These are phyloP conservation scores for Phialocephala sp. DNA, from an alignment of 2,329 filamentous ascomycete genomes.

Conservation along the genomic window DNA sequence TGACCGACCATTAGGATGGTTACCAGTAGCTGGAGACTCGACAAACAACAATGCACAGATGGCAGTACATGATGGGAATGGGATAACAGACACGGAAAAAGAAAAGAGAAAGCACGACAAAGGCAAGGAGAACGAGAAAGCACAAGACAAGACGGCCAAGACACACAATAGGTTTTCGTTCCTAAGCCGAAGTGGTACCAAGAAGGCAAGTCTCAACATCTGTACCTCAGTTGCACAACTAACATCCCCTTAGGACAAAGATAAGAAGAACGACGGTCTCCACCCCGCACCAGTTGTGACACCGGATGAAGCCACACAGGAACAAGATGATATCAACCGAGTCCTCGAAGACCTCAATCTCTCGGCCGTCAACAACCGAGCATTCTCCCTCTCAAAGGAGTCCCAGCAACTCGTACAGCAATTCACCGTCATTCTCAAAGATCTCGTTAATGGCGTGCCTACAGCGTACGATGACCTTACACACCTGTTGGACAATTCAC, in stretches of 20 bases:
- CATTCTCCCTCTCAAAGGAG: slow-evolving; percentile 83
- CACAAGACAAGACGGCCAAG: slow-evolving; percentile 43
- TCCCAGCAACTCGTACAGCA: slow-evolving; percentile 80
- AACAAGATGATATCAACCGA: slow-evolving; percentile 74
- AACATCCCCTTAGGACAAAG: slow-evolving; percentile 46
- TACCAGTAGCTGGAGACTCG: slow-evolving; percentile 34
- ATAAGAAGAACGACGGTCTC: slow-evolving; percentile 36
- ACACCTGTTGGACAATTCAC: slow-evolving; percentile 63
- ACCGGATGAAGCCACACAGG: slow-evolving; percentile 50
- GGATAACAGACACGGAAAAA: slow-evolving; percentile 20
- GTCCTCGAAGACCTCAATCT: slow-evolving; percentile 87
- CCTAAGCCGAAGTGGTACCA: slow-evolving; percentile 38
- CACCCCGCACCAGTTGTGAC: slow-evolving; percentile 43
- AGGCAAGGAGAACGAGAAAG: slow-evolving; percentile 38
- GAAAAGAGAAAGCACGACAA: slow-evolving; percentile 37
- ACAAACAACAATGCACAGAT: slow-evolving; percentile 37
- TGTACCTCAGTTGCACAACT: slow-evolving; percentile 27
- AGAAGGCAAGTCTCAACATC: slow-evolving; percentile 31
- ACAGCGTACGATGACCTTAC: slow-evolving; percentile 92
- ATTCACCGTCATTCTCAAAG: slow-evolving; percentile 91
- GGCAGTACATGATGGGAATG: slow-evolving; percentile 55
- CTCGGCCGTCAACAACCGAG: slow-evolving; percentile 81
- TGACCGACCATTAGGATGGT: slow-evolving; percentile 31
- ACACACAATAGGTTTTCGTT: slow-evolving; percentile 50
- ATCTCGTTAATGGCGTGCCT: slow-evolving; percentile 89